Base-by-base conservation (phyloP, 1,284 basidiomycete species). In the Puccinia hordei region DNA sequence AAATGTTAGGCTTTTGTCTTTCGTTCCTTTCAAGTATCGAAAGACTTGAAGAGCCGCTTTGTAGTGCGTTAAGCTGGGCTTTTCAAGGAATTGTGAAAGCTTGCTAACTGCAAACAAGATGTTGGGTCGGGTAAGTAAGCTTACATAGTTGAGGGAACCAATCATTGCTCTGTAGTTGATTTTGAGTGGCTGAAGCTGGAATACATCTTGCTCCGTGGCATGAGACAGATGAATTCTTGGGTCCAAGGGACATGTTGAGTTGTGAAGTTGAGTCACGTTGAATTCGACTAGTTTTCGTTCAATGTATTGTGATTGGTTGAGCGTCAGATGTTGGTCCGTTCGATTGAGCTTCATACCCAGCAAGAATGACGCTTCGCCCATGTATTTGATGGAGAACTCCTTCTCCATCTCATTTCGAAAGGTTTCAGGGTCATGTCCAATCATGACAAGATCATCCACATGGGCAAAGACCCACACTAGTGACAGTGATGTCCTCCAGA, bases 371-470 rank as follows among this genome's bases (percentile, higher is more conserved):
- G n/a, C n/a, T n/a, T n/a, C n/a, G n/a, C n/a, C n/a, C n/a, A n/a
- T n/a, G n/a, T n/a, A n/a, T n/a, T n/a, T n/a, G n/a, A n/a, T n/a
- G n/a, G n/a, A n/a, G n/a, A n/a, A n/a, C n/a, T n/a, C n/a, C n/a
- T n/a, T n/a, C n/a, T n/a, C n/a, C n/a, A n/a, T n/a, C n/a, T n/a
- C n/a, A n/a, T n/a, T n/a, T n/a, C n/a, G n/a, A n/a, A n/a, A n/a
- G n/a, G n/a, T n/a, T n/a, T n/a, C n/a, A n/a, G n/a, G n/a, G n/a
- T 73, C 53, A 9, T 15, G 10, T 12, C 51, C 19, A 38, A 76
- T 33, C 27, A 76, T 66, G 27, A 61, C 6, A 4, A 76, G 17
- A 38, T 76, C 46, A 17, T 76, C 74, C 2, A 76, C 74, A 46
- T 76, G 61, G 19, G 63, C 27, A 41, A 49, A 66, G 13, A 76